These are phyloP conservation scores for Sporothrix variecibatus DNA, from an alignment of 2,329 filamentous ascomycete species.

Conservation along the genomic window DNA sequence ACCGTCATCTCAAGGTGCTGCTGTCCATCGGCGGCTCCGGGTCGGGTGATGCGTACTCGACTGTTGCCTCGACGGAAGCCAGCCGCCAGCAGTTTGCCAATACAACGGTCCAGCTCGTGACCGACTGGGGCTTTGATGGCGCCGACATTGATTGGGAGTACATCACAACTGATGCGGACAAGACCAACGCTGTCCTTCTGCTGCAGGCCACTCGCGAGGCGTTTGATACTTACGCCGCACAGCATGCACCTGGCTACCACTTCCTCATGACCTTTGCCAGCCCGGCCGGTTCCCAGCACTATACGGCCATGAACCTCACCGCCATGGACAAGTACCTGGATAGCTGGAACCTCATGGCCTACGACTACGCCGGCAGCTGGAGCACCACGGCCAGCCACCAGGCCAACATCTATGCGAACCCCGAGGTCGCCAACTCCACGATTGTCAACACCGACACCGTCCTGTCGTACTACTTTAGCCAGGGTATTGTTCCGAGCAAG, in stretches of 20 bases:
- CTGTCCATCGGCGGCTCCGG: slow-evolving; percentile 82
- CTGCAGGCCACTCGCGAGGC: slow-evolving; percentile 47
- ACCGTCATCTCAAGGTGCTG: slow-evolving; percentile 76
- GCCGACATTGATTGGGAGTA: slow-evolving; percentile 62
- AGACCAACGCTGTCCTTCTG: slow-evolving; percentile 45
- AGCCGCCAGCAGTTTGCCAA: slow-evolving; percentile 67
- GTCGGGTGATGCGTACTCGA: slow-evolving; percentile 69
- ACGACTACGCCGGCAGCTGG: slow-evolving; percentile 70
- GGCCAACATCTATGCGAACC: slow-evolving; percentile 65
- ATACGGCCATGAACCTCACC: slow-evolving; percentile 47
- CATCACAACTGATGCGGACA: slow-evolving; percentile 45
- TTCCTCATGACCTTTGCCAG: slow-evolving; percentile 40
- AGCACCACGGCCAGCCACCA: slow-evolving; percentile 62
- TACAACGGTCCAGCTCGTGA: slow-evolving; percentile 67
- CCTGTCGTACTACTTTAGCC: slow-evolving; percentile 61
- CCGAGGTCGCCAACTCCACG: slow-evolving; percentile 56
- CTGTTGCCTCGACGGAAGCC: slow-evolving; percentile 60
- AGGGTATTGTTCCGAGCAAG: slow-evolving; percentile 62
- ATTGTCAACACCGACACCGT: slow-evolving; percentile 70
- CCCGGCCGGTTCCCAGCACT: slow-evolving; percentile 48
- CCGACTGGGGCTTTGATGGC: slow-evolving; percentile 64
- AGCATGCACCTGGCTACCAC: slow-evolving; percentile 37
- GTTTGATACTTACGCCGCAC: slow-evolving; percentile 36
- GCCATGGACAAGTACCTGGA: slow-evolving; percentile 53
- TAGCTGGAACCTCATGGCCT: slow-evolving; percentile 65